Evolutionary conservation across 805 yeast genomes (phyloP).

Genomic region (Candida dajiaensis): DNA sequence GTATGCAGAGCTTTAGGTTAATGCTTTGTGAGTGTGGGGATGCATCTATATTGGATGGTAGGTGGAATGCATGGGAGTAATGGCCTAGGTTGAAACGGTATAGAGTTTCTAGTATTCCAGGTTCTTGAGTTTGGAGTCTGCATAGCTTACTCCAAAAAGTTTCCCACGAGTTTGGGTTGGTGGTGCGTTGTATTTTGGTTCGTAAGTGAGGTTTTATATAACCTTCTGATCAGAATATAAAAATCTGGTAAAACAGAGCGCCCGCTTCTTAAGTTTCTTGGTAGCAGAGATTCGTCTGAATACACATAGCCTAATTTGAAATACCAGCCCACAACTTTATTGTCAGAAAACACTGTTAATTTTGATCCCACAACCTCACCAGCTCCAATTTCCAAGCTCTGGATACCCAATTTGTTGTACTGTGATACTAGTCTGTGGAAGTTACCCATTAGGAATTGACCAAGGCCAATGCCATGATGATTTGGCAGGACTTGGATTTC

Average conservation of each 20-base stretch:
- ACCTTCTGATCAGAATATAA: conserved; percentile 28
- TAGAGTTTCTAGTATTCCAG: no score
- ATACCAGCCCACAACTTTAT: conserved; percentile 43
- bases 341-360: conserved; percentile 47
- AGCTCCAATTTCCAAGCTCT: not conserved
- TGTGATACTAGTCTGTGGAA: conserved; percentile 30
- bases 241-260: conserved; percentile 36
- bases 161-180: no score
- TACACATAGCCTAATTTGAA: conserved; percentile 30
- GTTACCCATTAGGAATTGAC: conserved; percentile 30
- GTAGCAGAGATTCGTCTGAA: conserved; percentile 40
- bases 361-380: conserved; percentile 13
- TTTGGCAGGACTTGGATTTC: conserved; percentile 44
- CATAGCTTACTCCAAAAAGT: no score
- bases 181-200: no score
- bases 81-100: no score
- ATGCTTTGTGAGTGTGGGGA: no score
- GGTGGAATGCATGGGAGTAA: no score
- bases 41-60: no score
- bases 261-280: conserved; percentile 35
- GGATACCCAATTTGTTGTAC: conserved; percentile 7
- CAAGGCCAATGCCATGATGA: conserved; percentile 33
- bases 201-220: no score
- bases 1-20: no score
- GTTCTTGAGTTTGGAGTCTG: no score